Conservation (phyloP, 139 green algal species). For the Auxenochlorella protothecoides region DNA sequence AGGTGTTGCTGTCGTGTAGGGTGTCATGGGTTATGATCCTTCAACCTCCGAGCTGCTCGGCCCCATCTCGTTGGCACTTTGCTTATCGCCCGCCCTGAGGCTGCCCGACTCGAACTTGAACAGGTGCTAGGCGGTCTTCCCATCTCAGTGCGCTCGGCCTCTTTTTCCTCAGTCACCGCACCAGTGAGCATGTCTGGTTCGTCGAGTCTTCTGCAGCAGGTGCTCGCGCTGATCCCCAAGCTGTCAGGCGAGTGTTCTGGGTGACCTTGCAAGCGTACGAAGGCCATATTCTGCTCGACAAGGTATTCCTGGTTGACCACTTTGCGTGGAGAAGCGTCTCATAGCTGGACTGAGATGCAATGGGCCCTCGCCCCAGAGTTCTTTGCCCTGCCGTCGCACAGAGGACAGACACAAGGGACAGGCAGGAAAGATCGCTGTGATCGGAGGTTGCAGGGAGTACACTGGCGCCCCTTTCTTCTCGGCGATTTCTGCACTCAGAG, state of each 20-base stretch:
- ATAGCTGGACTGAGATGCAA: neutral
- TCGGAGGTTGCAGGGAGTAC: conserved; percentile 90
- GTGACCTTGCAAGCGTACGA: neutral
- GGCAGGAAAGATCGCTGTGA: conserved; percentile 81
- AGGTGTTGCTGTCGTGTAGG: no score
- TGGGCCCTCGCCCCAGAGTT: neutral
- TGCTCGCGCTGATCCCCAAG: conserved; percentile 8
- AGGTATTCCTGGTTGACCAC: neutral
- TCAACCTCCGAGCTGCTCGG: no score
- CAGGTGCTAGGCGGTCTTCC: no score
- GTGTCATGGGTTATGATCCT: no score
- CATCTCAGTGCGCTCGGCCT: no score
- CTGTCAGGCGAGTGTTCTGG: conserved; percentile 1
- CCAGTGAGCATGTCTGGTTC: no score
- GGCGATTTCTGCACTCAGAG: conserved; percentile 31
- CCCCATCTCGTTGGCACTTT: no score
- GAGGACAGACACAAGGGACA: conserved; percentile 73
- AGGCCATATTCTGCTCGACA: no score
- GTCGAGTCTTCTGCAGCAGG: neutral
- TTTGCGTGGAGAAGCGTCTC: neutral
- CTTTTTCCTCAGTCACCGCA: no score
- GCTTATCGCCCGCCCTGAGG: no score
- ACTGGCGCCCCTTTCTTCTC: conserved; percentile 94
- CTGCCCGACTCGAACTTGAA: no score
- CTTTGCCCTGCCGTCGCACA: conserved; percentile 7